phyloP scores from a whole-genome alignment of 1,139 yeast genomes.

The Suhomyces yuchorum region DNA sequence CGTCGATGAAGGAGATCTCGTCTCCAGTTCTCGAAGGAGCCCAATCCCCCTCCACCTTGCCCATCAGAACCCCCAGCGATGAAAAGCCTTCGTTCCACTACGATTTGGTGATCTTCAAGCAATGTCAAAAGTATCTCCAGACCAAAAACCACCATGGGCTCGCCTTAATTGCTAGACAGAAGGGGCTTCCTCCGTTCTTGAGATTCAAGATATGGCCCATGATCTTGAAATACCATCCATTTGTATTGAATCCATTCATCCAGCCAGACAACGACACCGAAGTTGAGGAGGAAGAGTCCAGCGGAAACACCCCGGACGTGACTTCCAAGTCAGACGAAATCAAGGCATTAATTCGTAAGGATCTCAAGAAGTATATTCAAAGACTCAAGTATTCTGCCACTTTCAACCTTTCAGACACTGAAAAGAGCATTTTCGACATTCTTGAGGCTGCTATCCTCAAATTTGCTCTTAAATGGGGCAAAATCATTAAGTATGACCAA shows the following conservation, averaged over 20 bases:
- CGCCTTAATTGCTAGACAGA: conserved; percentile 78
- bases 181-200: conserved; percentile 83
- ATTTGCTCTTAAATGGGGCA: conserved; percentile 79
- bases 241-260: conserved; percentile 73
- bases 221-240: conserved; percentile 78
- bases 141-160: conserved; percentile 64
- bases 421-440: conserved; percentile 54
- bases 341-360: conserved; percentile 45
- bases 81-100: conserved; percentile 43
- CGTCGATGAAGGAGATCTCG: neutral
- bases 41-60: conserved; percentile 2
- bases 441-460: conserved; percentile 63
- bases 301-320: conserved; percentile 10
- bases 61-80: conserved; percentile 3
- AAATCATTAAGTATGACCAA: conserved; percentile 72
- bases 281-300: conserved; percentile 19
- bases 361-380: conserved; percentile 55
- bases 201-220: conserved; percentile 86
- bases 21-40: conserved; percentile 4
- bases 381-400: conserved; percentile 29
- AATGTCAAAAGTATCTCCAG: conserved; percentile 45
- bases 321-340: conserved; percentile 24
- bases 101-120: conserved; percentile 42
- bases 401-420: conserved; percentile 36
- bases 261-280: conserved; percentile 49